Evolutionary conservation across 1,284 basidiomycete genomes (phyloP).

Genomic region (Psilocybe mexicana): DNA sequence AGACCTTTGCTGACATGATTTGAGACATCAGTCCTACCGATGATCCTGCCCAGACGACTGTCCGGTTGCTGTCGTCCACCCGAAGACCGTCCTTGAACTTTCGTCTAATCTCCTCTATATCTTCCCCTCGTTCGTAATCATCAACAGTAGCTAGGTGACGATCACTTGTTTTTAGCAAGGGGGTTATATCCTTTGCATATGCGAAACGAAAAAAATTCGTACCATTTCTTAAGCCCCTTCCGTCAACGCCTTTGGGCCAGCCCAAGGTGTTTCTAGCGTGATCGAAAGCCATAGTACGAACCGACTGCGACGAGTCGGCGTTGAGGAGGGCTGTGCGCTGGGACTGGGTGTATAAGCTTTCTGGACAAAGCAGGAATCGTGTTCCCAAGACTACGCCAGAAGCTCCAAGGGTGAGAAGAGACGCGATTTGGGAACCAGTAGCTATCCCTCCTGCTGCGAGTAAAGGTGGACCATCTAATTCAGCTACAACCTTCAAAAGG

Average conservation of each 20-base stretch:
- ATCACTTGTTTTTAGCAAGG: background rate
- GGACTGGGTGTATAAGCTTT: slow-evolving; percentile 56
- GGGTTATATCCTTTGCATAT: slow-evolving; percentile 3
- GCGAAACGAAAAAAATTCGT: slow-evolving; percentile 14
- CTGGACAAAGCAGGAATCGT: slow-evolving; percentile 67
- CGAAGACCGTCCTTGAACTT: slow-evolving; percentile 46
- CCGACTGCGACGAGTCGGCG: slow-evolving; percentile 50
- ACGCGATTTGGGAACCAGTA: slow-evolving; percentile 62
- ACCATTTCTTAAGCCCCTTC: slow-evolving; percentile 58
- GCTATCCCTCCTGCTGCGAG: slow-evolving; percentile 64
- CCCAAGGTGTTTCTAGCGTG: slow-evolving; percentile 54
- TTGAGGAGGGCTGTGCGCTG: slow-evolving; percentile 58
- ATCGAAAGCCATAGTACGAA: slow-evolving; percentile 71
- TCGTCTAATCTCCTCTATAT: slow-evolving; percentile 43
- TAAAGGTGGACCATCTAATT: slow-evolving; percentile 37
- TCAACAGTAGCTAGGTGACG: slow-evolving; percentile 46
- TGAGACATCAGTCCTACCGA: slow-evolving; percentile 61
- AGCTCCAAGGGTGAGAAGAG: slow-evolving; percentile 64
- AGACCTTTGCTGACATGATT: slow-evolving; percentile 58
- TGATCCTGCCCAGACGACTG: slow-evolving; percentile 70
- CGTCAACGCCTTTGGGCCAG: slow-evolving; percentile 72
- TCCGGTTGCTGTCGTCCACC: slow-evolving; percentile 47
- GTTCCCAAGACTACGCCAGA: slow-evolving; percentile 70
- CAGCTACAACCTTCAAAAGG: slow-evolving; percentile 46
- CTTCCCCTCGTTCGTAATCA: slow-evolving; percentile 55